Evolutionary conservation across 495 filamentous ascomycete species (phyloP), one percentile per base, ranked within the genome.

Genomic region (Aspergillus olivimuriae): DNA sequence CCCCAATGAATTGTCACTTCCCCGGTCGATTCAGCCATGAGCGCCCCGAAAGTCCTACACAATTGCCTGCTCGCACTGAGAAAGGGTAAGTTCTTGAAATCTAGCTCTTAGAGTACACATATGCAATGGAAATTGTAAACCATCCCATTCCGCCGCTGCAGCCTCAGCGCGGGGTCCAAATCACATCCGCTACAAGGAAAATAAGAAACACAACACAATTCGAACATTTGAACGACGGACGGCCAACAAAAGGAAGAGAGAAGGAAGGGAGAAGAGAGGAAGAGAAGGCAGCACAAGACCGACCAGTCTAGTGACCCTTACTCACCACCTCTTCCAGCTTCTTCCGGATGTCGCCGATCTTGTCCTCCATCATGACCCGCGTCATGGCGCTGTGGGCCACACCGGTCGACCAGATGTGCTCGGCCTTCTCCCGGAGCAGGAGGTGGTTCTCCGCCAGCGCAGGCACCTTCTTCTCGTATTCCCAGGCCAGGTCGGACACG

Each of bases 381-480:
- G 76, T 79, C 62, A 87, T 75, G 34, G 80, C 71, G 16, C 77
- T 76, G 63, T 89, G 87, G 49, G 85, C 78, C 58, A 78, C 74
- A 12, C 80, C 80, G 44, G 86, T 84, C 51, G 73, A 64, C 72
- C 76, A 78, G 33, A 83, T 82, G 63, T 82, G 72, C 63, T 81
- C 75, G 37, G 86, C 74, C 30, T 78, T 71, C 53, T 83, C 76
- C 34, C 81, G 76, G 7, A 82, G 61, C 51, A 68, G 60, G 42
- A 89, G 44, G 66, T 97, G 92, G 35, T 82, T 76, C 43, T 94
- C 80, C 14, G 86, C 80, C 39, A 98, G 62, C 19, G 75, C 80
- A 7, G 92, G 92, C 48, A 85, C 82, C 57, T 70, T 75, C 74
- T 92, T 78, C 78, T 98, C 92, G 62, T 88, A 96, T 51, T 75